A percentile compares a stretch with the other conserved stretches of the same genome.
phyloP scores from a whole-genome alignment of 768 basidiomycete species.

The Psilocybe azurescens region DNA sequence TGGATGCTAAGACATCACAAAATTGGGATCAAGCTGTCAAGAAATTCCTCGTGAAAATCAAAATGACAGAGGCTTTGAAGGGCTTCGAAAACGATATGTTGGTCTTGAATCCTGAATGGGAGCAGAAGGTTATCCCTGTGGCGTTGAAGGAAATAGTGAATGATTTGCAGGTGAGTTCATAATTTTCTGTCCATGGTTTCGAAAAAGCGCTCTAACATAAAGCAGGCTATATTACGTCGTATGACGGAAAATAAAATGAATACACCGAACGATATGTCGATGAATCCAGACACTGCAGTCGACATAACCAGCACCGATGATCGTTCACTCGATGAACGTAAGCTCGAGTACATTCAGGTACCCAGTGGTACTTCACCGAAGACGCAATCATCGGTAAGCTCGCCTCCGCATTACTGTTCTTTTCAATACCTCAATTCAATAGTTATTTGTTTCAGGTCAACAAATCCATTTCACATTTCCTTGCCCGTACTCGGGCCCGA shows the following conservation, averaged over 20 bases:
- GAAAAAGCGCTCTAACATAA: conserved; percentile 13
- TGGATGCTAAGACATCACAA: conserved; percentile 43
- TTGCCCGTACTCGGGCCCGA: conserved; percentile 71
- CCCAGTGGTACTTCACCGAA: conserved; percentile 50
- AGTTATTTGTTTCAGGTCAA: conserved; percentile 52
- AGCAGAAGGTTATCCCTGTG: conserved; percentile 56
- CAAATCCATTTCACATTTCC: conserved; percentile 72
- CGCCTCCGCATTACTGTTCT: conserved; percentile 9
- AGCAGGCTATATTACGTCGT: conserved; percentile 22
- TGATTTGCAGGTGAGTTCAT: conserved; percentile 52
- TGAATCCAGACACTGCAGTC: conserved; percentile 15
- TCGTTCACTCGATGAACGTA: conserved; percentile 67
- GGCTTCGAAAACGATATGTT: conserved; percentile 78
- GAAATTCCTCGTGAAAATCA: conserved; percentile 57
- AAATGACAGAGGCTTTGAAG: conserved; percentile 59
- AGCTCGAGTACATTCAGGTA: conserved; percentile 63
- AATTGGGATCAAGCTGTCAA: conserved; percentile 68
- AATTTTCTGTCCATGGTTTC: conserved; percentile 1
- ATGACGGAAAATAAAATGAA: conserved; percentile 20
- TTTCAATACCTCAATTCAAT: conserved; percentile 11
- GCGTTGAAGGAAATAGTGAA: conserved; percentile 59
- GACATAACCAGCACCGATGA: conserved; percentile 13
- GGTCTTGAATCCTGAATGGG: conserved; percentile 71
- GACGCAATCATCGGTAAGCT: conserved; percentile 63
- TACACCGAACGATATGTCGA: conserved; percentile 13